A percentile compares a stretch with the other conserved stretches of the same genome.
Evolutionary conservation across 352 stramenopile species (phyloP).

Genomic region (Phytophthora idaei): DNA sequence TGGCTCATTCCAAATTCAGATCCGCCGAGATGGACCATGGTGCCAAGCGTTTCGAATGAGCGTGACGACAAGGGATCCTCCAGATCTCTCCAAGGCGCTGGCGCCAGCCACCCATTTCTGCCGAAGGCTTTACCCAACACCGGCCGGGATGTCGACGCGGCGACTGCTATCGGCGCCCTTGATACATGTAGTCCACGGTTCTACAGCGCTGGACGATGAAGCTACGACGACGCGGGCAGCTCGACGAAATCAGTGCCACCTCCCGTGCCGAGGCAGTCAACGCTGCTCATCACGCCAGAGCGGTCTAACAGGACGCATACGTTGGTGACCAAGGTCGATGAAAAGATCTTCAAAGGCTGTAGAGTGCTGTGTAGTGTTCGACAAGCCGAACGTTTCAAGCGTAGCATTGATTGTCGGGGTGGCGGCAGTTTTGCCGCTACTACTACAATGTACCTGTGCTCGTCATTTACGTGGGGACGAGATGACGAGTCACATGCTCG

Average conservation of each 20-base stretch:
- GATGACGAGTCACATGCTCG: conserved; percentile 7
- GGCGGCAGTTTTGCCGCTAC: conserved; percentile 10
- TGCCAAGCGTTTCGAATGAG: conserved; percentile 29
- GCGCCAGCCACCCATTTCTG: conserved; percentile 17
- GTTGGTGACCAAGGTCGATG: conserved; percentile 11
- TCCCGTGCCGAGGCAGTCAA: neutral
- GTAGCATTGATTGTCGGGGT: conserved; percentile 10
- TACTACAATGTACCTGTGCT: neutral
- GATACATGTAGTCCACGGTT: too few species aligned
- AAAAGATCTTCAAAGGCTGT: neutral
- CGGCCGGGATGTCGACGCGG: conserved; percentile 4
- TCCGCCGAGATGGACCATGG: conserved; percentile 11
- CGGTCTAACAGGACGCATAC: conserved; percentile 23
- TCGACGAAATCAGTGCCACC: conserved; percentile 1
- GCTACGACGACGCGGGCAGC: conserved; percentile 3
- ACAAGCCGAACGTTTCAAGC: conserved; percentile 3
- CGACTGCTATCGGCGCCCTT: neutral
- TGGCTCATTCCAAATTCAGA: neutral
- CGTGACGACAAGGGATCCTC: conserved; percentile 9
- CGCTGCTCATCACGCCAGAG: conserved; percentile 13
- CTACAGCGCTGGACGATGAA: neutral
- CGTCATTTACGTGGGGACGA: neutral
- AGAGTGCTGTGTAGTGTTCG: conserved; percentile 3
- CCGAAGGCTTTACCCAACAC: conserved; percentile 12
- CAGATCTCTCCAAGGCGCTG: conserved; percentile 1